Percentiles rank a stretch among this genome's conserved stretches.
Conservation (phyloP, 2,329 filamentous ascomycete genomes). For the Trichoderma breve region DNA sequence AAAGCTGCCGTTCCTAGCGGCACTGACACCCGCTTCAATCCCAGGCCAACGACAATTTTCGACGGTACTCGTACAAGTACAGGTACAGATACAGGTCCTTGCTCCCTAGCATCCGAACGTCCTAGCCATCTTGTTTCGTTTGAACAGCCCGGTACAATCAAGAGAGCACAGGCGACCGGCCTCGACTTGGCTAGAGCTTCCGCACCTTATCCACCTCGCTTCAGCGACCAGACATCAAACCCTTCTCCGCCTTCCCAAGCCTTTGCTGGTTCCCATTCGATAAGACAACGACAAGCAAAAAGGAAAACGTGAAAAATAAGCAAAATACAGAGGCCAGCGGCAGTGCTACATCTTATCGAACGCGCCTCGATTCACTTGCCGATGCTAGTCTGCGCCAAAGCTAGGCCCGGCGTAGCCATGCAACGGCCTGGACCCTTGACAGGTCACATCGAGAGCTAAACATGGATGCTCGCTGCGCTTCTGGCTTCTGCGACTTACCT, state of each 20-base stretch:
- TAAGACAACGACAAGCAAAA: neutral
- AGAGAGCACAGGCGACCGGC: neutral
- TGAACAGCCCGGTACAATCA: neutral
- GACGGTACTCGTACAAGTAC: neutral
- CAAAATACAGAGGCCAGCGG: neutral
- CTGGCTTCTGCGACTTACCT: neutral
- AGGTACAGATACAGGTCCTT: neutral
- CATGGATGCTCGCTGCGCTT: neutral
- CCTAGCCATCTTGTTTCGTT: neutral
- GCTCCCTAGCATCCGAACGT: neutral
- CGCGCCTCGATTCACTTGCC: conserved; percentile 16
- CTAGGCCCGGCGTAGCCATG: neutral
- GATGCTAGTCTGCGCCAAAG: conserved; percentile 14
- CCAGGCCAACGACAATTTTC: neutral
- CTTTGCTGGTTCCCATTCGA: neutral
- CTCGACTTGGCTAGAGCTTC: conserved; percentile 5
- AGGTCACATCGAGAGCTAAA: conserved; percentile 7
- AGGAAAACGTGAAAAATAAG: neutral
- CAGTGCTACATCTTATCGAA: conserved; percentile 13
- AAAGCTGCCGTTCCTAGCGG: conserved; percentile 9
- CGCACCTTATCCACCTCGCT: neutral
- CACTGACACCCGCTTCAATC: neutral
- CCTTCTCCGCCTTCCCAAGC: neutral
- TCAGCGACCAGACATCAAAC: neutral
- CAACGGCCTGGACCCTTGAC: conserved; percentile 11